phyloP scores from a whole-genome alignment of 2,329 filamentous ascomycete species.

The Ophiostoma australiae region DNA sequence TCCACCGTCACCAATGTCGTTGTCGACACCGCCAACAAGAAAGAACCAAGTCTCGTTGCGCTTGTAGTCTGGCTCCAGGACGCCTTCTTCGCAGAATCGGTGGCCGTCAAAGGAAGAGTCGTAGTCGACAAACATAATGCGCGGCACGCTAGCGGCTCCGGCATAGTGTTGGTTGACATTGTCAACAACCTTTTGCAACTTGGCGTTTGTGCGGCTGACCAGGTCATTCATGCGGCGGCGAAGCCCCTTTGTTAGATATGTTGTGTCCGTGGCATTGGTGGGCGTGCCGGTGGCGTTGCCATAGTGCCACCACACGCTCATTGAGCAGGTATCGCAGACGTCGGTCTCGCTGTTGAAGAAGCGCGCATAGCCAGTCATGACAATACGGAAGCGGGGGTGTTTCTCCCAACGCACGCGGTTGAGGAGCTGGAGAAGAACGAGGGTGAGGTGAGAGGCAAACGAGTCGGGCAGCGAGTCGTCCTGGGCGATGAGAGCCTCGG shows the following conservation, averaged over 20 bases:
- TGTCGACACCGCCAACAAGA: slow-evolving; percentile 43
- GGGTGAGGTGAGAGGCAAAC: slow-evolving; percentile 33
- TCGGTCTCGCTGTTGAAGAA: slow-evolving; percentile 45
- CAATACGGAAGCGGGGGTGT: slow-evolving; percentile 40
- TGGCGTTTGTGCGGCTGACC: not conserved
- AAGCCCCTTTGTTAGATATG: slow-evolving; percentile 11
- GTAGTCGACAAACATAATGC: slow-evolving; percentile 43
- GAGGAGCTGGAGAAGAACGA: slow-evolving; percentile 42
- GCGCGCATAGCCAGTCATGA: slow-evolving; percentile 45
- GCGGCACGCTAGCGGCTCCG: slow-evolving; percentile 36
- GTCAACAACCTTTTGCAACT: not conserved
- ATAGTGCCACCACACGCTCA: slow-evolving; percentile 45
- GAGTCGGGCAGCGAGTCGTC: slow-evolving; percentile 33
- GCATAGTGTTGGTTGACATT: not conserved
- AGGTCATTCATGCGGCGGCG: not conserved
- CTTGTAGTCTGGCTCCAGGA: slow-evolving; percentile 42
- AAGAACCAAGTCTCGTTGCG: slow-evolving; percentile 47
- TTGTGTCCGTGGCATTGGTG: slow-evolving; percentile 22
- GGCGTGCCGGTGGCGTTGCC: slow-evolving; percentile 31
- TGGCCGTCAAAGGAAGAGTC: slow-evolving; percentile 43
- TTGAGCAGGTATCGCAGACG: slow-evolving; percentile 41
- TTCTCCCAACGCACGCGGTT: slow-evolving; percentile 43
- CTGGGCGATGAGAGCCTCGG: slow-evolving; percentile 35
- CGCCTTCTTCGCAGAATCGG: slow-evolving; percentile 37
- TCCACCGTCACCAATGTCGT: slow-evolving; percentile 31